These are phyloP conservation scores for Coelastrella sp. DNA, from an alignment of 139 green algal species.

Conservation along the genomic window DNA sequence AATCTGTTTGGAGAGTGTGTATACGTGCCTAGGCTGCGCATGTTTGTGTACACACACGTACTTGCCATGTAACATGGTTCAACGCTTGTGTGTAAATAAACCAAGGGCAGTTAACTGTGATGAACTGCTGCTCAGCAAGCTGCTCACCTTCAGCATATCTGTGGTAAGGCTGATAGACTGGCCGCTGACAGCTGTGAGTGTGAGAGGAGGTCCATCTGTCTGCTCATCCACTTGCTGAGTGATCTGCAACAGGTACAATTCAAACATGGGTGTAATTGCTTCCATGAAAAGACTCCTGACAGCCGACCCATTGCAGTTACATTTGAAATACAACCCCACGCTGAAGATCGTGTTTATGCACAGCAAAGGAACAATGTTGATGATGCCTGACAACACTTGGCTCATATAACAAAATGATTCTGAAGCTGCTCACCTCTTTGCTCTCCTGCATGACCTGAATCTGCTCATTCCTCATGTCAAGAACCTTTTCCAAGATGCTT, in stretches of 20 bases:
- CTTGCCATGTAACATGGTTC: background rate
- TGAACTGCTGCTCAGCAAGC: background rate
- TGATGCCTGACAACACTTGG: too few species aligned
- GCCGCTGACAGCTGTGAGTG: conserved; percentile 44
- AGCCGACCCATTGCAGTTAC: too few species aligned
- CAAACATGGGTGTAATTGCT: background rate
- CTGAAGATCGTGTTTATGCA: too few species aligned
- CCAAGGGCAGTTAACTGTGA: too few species aligned
- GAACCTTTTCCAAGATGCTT: conserved; percentile 69
- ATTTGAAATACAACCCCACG: too few species aligned
- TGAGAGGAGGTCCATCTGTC: conserved; percentile 37
- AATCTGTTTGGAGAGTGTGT: too few species aligned
- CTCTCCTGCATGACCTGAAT: conserved; percentile 79
- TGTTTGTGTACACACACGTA: background rate
- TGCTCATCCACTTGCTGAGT: conserved; percentile 48
- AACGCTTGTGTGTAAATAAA: too few species aligned
- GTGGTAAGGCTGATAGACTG: conserved; percentile 47
- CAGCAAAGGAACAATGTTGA: too few species aligned
- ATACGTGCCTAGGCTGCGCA: background rate
- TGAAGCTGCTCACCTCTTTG: conserved; percentile 70
- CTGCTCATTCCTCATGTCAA: conserved; percentile 78
- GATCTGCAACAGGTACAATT: conserved; percentile 7
- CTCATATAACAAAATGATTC: too few species aligned
- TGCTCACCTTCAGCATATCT: conserved; percentile 49
- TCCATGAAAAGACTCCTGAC: background rate